Conservation (phyloP, 1,284 basidiomycete species). For the Sanghuangporus baumii region DNA sequence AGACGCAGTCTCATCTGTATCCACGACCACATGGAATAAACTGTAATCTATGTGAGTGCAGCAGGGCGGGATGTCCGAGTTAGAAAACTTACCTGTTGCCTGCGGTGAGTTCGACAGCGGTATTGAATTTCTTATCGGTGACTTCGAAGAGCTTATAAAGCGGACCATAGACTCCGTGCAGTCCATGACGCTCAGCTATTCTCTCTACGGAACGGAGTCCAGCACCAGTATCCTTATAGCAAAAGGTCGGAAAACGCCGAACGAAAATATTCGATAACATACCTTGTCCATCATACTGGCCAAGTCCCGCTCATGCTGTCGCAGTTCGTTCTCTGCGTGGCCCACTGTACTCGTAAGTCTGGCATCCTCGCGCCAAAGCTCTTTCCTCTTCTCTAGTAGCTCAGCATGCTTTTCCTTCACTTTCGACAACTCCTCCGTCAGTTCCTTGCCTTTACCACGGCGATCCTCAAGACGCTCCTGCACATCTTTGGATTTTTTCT, state of each 20-base stretch:
- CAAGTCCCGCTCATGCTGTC: conserved; percentile 73
- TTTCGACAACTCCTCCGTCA: conserved; percentile 58
- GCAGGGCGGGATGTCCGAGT: background rate
- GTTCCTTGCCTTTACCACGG: conserved; percentile 58
- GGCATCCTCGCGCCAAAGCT: conserved; percentile 93
- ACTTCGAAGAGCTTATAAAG: conserved; percentile 93
- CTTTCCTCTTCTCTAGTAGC: conserved; percentile 80
- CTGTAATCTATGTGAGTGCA: conserved; percentile 35
- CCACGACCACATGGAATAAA: conserved; percentile 96
- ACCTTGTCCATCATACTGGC: conserved; percentile 96
- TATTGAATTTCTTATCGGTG: conserved; percentile 86
- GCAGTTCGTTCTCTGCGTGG: conserved; percentile 76
- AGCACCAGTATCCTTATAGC: conserved; percentile 75
- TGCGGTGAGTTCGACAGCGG: conserved; percentile 90
- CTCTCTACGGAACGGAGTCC: conserved; percentile 82
- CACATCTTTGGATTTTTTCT: conserved; percentile 54
- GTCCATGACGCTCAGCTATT: conserved; percentile 68
- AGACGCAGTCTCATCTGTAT: conserved; percentile 88
- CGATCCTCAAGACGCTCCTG: conserved; percentile 75
- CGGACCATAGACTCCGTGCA: conserved; percentile 87
- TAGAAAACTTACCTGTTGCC: conserved; percentile 68
- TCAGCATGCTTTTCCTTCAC: conserved; percentile 72
- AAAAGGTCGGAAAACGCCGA: background rate
- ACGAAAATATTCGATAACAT: conserved; percentile 8
- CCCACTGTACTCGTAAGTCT: conserved; percentile 76